Evolutionary conservation across 192 early-diverging fungal genomes (phyloP).

Genomic region (Coemansia javaensis): DNA sequence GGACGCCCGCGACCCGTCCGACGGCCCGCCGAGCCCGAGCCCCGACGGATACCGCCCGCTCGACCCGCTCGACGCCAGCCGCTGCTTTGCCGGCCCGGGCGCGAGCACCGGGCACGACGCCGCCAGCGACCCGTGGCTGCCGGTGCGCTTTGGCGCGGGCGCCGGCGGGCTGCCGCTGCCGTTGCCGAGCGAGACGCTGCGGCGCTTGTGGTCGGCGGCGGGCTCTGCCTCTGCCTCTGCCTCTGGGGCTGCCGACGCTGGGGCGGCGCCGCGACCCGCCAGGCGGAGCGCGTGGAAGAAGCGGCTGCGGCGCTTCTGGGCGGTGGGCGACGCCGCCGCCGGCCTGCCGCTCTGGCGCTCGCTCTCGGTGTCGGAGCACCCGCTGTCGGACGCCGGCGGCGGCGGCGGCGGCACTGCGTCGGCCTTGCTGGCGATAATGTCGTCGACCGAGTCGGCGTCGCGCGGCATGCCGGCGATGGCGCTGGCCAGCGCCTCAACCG

Average conservation of each 20-base stretch:
- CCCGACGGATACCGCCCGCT: conserved; percentile 26
- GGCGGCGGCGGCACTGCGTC: background rate
- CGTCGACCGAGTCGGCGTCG: conserved; percentile 31
- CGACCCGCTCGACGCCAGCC: conserved; percentile 2
- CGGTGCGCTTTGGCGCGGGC: background rate
- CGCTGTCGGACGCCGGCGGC: too few relatives aligned
- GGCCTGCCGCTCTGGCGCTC: background rate
- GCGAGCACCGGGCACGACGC: conserved; percentile 28
- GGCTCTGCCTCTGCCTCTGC: background rate
- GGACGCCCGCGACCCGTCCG: too few relatives aligned
- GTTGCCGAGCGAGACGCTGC: conserved; percentile 40
- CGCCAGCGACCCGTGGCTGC: conserved; percentile 7
- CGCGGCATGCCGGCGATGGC: conserved; percentile 26
- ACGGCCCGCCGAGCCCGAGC: conserved; percentile 16
- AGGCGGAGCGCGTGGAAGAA: conserved; percentile 29
- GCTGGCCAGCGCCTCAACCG: conserved; percentile 26
- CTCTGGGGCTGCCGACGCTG: background rate
- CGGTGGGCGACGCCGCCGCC: background rate
- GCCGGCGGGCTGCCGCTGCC: too few relatives aligned
- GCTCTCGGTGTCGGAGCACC: too few relatives aligned
- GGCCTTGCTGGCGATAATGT: conserved; percentile 37
- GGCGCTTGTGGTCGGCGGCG: conserved; percentile 8
- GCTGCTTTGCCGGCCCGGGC: conserved; percentile 2
- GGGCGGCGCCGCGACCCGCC: conserved; percentile 4
- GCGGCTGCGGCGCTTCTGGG: conserved; percentile 38